Base-by-base conservation (phyloP, 2,329 filamentous ascomycete species). In the Lachnellula hyalina region DNA sequence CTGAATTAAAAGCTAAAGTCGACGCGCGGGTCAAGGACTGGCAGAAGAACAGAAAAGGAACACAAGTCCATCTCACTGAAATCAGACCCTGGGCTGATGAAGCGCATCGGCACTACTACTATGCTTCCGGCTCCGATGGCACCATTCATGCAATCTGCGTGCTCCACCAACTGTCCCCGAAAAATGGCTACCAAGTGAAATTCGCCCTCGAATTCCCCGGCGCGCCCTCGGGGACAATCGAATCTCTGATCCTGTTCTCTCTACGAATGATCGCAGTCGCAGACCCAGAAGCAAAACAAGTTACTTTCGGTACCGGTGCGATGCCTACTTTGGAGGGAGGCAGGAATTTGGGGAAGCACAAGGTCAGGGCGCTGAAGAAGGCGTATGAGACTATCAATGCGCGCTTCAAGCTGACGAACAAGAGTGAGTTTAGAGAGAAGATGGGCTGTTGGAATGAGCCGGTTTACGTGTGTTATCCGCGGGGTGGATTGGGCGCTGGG, bases 191-290 rank as follows among this genome's bases (percentile, higher is more conserved):
- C 84, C 92, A 96, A 75, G 86, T 96, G 69, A 96, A 96, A 76
- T 96, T 94, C 77, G 89, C 88, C n/a, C 83, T 96, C 52, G 90
- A 96, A 72, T 96, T 96, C 78, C 92, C 91, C 0, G 84, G 83
- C 25, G 83, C 91, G 0, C 88, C 92, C n/a, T 89, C 84, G 45
- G 92, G 92, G 47, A 86, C 89, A 35, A 96, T 96, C 60, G 92
- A 96, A 74, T 81, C 86, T 41, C 81, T 94, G 41, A 87, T 95
- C 64, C 83, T 87, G 38, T 81, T 86, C 67, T 83, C 87, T 0
- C 78, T 95, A 57, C 66, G 71, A 6, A 67, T 68, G 41, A 70
- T 82, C 49, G 73, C 75, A 1, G 75, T 83, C 11, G 78, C 79
- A 2, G 76, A 78, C 8, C 71, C 74, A 0, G 87, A 86, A 25